These are phyloP conservation scores for Capsella rubella DNA, from an alignment of 441 rosid genomes.

Conservation along the genomic window DNA sequence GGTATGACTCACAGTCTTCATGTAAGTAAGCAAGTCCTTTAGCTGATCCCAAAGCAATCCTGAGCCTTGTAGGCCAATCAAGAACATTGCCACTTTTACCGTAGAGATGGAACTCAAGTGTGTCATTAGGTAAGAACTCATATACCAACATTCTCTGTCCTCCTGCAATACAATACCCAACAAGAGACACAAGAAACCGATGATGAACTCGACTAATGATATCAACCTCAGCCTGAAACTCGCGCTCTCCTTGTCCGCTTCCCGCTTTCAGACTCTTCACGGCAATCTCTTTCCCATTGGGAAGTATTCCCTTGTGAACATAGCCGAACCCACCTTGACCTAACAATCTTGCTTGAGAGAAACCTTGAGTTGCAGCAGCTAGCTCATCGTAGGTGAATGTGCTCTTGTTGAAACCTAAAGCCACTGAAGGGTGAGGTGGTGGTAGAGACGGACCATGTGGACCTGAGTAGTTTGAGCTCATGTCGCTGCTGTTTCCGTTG, in stretches of 20 bases:
- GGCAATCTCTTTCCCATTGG: constrained; percentile 83
- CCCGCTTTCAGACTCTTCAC: constrained; percentile 85
- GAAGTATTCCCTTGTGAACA: constrained; percentile 79
- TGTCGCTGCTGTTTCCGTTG: constrained; percentile 54
- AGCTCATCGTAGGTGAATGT: constrained; percentile 80
- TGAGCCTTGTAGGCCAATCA: constrained; percentile 77
- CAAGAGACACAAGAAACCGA: constrained; percentile 87
- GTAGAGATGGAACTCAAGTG: constrained; percentile 82
- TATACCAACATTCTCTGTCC: constrained; percentile 73
- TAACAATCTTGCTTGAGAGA: constrained; percentile 64
- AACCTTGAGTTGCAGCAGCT: constrained; percentile 72
- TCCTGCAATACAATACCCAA: constrained; percentile 72
- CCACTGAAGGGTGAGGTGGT: constrained; percentile 65
- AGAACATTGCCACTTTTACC: constrained; percentile 61
- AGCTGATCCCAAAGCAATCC: constrained; percentile 84
- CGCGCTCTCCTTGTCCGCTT: constrained; percentile 77
- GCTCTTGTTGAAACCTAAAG: constrained; percentile 67
- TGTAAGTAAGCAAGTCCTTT: constrained; percentile 86
- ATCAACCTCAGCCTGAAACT: constrained; percentile 87
- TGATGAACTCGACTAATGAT: constrained; percentile 92
- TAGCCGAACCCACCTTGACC: constrained; percentile 96
- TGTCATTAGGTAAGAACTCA: constrained; percentile 81
- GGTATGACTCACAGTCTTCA: constrained; percentile 47
- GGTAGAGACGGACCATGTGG: constrained; percentile 47
- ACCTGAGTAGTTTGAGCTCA: constrained; percentile 61